These are phyloP conservation scores for Lantana camara DNA, from an alignment of 257 asterid species.

Conservation along the genomic window DNA sequence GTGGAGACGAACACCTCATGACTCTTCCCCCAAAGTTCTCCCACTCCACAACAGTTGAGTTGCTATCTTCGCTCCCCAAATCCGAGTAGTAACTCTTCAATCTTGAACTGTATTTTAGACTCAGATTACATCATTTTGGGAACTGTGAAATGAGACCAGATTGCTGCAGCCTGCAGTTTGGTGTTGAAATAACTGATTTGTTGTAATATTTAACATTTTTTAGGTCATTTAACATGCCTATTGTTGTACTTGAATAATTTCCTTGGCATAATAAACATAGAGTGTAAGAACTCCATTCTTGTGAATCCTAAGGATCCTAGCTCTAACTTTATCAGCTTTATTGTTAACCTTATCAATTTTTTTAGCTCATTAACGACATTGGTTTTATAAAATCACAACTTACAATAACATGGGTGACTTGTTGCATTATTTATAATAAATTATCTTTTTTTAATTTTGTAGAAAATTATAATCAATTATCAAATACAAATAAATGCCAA, in stretches of 20 bases:
- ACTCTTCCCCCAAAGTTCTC: slow-evolving; percentile 56
- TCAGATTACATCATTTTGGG: not conserved
- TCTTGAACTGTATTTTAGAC: slow-evolving; percentile 25
- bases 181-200: not conserved
- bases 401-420: too few relatives aligned
- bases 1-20: slow-evolving; percentile 44
- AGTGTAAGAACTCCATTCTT: too few relatives aligned
- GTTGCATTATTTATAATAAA: too few relatives aligned
- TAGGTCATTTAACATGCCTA: not conserved
- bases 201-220: not conserved
- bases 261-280: not conserved
- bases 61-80: slow-evolving; percentile 24
- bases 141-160: not conserved
- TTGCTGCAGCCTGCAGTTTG: not conserved
- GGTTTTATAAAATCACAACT: too few relatives aligned
- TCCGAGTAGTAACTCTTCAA: slow-evolving; percentile 15
- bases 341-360: too few relatives aligned
- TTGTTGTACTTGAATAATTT: not conserved
- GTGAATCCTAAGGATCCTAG: too few relatives aligned
- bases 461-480: too few relatives aligned
- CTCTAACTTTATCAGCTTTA: not conserved
- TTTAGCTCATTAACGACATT: too few relatives aligned
- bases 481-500: too few relatives aligned
- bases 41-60: slow-evolving; percentile 44
- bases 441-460: too few relatives aligned